Evolutionary conservation across 805 yeast genomes (phyloP), one percentile per base, ranked within the genome.

Genomic region (Saccharomycopsis selenospora): DNA sequence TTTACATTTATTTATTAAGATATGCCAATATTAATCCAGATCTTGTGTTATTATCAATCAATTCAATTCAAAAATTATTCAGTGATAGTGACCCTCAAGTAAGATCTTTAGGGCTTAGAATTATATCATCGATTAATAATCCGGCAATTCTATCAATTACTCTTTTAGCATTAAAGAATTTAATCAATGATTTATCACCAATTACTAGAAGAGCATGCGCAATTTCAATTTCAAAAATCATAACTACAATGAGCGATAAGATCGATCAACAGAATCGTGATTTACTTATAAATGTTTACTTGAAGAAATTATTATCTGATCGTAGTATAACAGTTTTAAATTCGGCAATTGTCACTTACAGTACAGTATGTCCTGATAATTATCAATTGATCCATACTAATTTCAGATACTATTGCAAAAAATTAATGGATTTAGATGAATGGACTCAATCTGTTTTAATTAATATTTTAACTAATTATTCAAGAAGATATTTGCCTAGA

Each of bases 11-110:
- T 56, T 66, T 93, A 43, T 67, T 81, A 40, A 72, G 85, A 48
- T 88, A 79, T 61, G 93, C 95, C 22, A 95, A 87, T 53, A 64
- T 71, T 48, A 90, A 87, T 56, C 96, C 93, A 7, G 95, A 90
- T 61, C 75, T 86, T n/a, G 93, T 98, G 2, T 72, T 93, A 18
- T 70, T 93, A 42, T 80, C 96, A 1, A 85, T 93, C 55, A 93
- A 93, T 63, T 85, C 97, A 1, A 85, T 93, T 43, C 99, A 93
- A 63, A 88, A 85, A 64, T 73, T 87, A 1, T 66, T 91, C 25
- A 69, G 74, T 7, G 96, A 88, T 57, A 78, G 79, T 55, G 75
- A 74, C 52, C 83, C 95, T 1, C 72, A 77, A 8, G 69, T 74
- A 14, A 70, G 98, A 54, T 76, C 90, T 2, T 68, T 86, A 48